These are phyloP conservation scores for Calonectria ilicicola DNA, from an alignment of 2,329 filamentous ascomycete genomes.

Conservation along the genomic window DNA sequence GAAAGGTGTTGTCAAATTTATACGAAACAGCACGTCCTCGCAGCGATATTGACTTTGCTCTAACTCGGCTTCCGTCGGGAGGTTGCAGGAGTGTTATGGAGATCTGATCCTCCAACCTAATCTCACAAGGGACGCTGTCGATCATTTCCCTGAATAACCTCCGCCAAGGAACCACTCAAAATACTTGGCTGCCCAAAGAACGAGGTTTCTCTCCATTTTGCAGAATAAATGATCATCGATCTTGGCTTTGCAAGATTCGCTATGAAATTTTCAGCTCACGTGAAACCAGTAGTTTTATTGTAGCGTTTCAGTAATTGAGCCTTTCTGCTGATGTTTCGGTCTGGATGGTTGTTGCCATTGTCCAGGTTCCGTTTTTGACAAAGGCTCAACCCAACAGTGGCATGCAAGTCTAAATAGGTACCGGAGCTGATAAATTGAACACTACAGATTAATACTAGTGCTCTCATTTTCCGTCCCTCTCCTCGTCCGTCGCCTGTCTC, in stretches of 20 bases:
- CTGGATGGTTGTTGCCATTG: neutral
- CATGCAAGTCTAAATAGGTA: neutral
- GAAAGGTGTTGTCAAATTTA: neutral
- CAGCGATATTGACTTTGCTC: conserved; percentile 3
- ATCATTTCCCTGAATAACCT: conserved; percentile 6
- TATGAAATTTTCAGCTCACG: no score
- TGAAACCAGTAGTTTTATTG: neutral
- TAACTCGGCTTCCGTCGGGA: conserved; percentile 1
- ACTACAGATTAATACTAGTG: neutral
- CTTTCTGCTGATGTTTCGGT: neutral
- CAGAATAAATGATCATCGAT: no score
- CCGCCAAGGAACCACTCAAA: neutral
- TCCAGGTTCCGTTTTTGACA: neutral
- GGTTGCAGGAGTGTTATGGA: conserved; percentile 1
- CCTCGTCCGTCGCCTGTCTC: no score
- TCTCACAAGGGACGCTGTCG: neutral
- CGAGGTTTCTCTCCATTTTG: no score
- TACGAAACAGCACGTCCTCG: neutral
- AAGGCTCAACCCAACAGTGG: neutral
- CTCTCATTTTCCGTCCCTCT: no score
- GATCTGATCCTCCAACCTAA: conserved; percentile 4
- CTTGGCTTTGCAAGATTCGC: neutral
- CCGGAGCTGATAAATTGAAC: neutral
- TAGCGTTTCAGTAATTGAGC: neutral
- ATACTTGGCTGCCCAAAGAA: neutral